Percentiles rank a stretch among this genome's conserved stretches.
phyloP scores from a whole-genome alignment of 805 yeast species.

The Kuraishia molischiana region DNA sequence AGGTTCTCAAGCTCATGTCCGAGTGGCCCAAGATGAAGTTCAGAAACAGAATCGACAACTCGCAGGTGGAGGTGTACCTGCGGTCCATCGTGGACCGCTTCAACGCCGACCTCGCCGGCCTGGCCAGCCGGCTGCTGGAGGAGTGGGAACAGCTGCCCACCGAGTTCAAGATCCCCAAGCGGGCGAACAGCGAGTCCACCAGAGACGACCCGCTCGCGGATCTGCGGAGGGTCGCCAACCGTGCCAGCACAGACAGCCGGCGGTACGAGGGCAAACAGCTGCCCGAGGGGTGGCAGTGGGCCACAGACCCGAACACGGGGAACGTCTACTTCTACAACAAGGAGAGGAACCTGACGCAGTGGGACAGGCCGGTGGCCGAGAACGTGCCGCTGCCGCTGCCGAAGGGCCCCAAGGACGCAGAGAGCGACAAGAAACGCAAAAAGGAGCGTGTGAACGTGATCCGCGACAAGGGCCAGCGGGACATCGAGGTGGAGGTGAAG shows the following conservation, averaged over 20 bases:
- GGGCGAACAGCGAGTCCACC: slow-evolving; percentile 8
- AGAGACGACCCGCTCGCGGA: neutral
- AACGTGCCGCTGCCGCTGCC: slow-evolving; percentile 4
- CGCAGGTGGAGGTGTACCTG: slow-evolving; percentile 62
- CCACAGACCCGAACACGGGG: slow-evolving; percentile 34
- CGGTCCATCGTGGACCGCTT: slow-evolving; percentile 24
- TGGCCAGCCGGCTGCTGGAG: slow-evolving; percentile 37
- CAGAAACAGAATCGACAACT: slow-evolving; percentile 64
- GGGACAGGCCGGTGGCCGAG: slow-evolving; percentile 43
- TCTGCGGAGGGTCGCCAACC: neutral
- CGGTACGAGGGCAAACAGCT: slow-evolving; percentile 23
- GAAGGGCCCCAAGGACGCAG: slow-evolving; percentile 6
- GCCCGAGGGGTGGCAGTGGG: slow-evolving; percentile 62
- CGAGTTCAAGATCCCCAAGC: slow-evolving; percentile 81
- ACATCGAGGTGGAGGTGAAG: slow-evolving; percentile 19
- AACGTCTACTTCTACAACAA: slow-evolving; percentile 46
- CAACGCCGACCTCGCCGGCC: slow-evolving; percentile 15
- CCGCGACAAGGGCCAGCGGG: slow-evolving; percentile 18
- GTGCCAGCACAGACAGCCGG: slow-evolving; percentile 4
- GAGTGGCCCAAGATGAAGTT: slow-evolving; percentile 62
- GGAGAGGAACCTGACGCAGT: slow-evolving; percentile 33
- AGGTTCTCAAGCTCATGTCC: slow-evolving; percentile 47
- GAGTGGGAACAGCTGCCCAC: slow-evolving; percentile 70
- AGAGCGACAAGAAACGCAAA: slow-evolving; percentile 5
- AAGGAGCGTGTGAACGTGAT: slow-evolving; percentile 17